Conservation (phyloP, 768 basidiomycete species). For the Xerocomus potaroensis region DNA sequence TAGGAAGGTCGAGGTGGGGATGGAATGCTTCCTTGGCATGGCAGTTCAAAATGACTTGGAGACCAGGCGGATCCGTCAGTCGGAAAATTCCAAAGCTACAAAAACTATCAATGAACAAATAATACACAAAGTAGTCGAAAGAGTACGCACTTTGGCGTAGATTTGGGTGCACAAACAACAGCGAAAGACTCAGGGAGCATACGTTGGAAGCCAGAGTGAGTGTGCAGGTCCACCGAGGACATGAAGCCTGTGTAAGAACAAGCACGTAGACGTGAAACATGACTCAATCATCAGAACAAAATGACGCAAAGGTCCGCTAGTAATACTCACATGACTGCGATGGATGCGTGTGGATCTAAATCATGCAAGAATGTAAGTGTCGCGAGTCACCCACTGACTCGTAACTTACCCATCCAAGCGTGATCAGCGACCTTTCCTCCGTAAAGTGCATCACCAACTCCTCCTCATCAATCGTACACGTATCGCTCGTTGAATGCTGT, state of each 20-base stretch:
- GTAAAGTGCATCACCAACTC: conserved; percentile 84
- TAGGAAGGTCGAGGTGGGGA: conserved; percentile 77
- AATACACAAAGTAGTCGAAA: not conserved
- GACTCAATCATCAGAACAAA: conserved; percentile 32
- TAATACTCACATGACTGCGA: conserved; percentile 70
- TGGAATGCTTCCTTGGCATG: conserved; percentile 75
- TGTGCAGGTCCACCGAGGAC: conserved; percentile 92
- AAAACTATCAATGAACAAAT: not conserved
- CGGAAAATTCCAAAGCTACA: conserved; percentile 80
- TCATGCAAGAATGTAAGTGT: conserved; percentile 2
- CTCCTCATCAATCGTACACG: conserved; percentile 91
- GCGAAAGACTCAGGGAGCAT: conserved; percentile 93
- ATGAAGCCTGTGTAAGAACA: conserved; percentile 65
- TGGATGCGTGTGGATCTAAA: conserved; percentile 88
- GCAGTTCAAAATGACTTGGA: conserved; percentile 68
- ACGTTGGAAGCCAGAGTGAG: conserved; percentile 82
- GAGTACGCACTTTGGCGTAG: conserved; percentile 62
- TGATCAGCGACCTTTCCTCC: conserved; percentile 74
- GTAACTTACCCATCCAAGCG: conserved; percentile 83
- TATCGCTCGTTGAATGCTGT: conserved; percentile 84
- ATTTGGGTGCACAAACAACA: conserved; percentile 84
- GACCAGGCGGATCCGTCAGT: conserved; percentile 81
- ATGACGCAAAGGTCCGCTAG: not conserved
- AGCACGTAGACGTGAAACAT: not conserved
- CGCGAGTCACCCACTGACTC: not conserved